A percentile compares a stretch with the other conserved stretches of the same genome.
Evolutionary conservation across 495 filamentous ascomycete species (phyloP).

Genomic region (Penicillium psychrofluorescens): DNA sequence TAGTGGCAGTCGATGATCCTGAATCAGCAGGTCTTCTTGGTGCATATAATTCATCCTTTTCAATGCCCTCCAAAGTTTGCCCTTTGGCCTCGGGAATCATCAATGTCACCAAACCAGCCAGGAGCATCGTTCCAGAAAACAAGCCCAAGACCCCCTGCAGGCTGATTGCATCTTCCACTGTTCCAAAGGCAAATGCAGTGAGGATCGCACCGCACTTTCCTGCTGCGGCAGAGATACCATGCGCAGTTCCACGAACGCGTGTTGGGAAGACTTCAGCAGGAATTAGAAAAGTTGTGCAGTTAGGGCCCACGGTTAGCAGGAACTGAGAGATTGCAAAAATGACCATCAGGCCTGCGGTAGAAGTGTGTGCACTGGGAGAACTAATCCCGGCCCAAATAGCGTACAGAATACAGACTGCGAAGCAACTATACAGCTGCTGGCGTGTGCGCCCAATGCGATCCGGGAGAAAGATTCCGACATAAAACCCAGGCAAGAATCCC

Average conservation of each 20-base stretch:
- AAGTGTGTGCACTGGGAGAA: constrained; percentile 13
- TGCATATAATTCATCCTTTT: constrained; percentile 14
- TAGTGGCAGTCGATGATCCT: too few species aligned
- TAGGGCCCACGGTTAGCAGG: constrained; percentile 22
- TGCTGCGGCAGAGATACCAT: constrained; percentile 17
- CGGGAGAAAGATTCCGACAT: constrained; percentile 25
- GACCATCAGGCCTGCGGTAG: constrained; percentile 23
- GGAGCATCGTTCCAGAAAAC: constrained; percentile 19
- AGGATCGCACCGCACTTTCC: constrained; percentile 21
- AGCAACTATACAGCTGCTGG: constrained; percentile 22
- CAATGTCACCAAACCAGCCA: constrained; percentile 17
- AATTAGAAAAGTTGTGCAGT: constrained; percentile 23
- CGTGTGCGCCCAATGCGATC: constrained; percentile 23
- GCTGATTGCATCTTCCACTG: constrained; percentile 14
- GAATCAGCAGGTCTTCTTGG: too few species aligned
- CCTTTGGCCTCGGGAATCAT: constrained; percentile 18
- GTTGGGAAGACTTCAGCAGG: constrained; percentile 21
- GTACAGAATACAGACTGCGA: constrained; percentile 20
- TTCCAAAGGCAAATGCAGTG: constrained; percentile 20
- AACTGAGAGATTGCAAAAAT: constrained; percentile 22
- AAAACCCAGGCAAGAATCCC: constrained; percentile 30
- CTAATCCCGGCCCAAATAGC: constrained; percentile 26
- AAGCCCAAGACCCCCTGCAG: constrained; percentile 19
- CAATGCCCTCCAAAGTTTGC: constrained; percentile 18
- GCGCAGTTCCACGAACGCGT: constrained; percentile 18